A percentile compares a stretch with the other conserved stretches of the same genome.
Evolutionary conservation across 2,329 filamentous ascomycete genomes (phyloP).

Genomic region (Beauveria scarabaeidicola): DNA sequence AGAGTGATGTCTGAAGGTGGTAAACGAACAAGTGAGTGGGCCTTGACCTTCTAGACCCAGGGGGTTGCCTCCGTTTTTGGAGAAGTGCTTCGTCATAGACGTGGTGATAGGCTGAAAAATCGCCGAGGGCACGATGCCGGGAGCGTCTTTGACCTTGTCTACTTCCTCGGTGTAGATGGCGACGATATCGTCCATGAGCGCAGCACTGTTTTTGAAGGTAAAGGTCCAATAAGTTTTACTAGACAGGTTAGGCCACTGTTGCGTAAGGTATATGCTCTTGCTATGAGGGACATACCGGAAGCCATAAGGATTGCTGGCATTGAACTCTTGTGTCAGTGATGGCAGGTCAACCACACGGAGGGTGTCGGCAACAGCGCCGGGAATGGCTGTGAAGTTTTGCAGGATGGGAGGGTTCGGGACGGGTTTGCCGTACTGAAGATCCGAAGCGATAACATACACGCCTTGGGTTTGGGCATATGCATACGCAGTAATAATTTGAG

Average conservation of each 20-base stretch:
- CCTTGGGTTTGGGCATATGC: slow-evolving; percentile 15
- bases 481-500: slow-evolving; percentile 18
- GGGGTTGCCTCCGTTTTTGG: slow-evolving; percentile 25
- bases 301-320: slow-evolving; percentile 17
- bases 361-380: slow-evolving; percentile 15
- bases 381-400: slow-evolving; percentile 16
- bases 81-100: slow-evolving; percentile 25
- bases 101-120: slow-evolving; percentile 34
- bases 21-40: slow-evolving; percentile 16
- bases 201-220: slow-evolving; percentile 14
- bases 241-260: neutral
- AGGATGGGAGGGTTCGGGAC: slow-evolving; percentile 15
- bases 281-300: slow-evolving; percentile 15
- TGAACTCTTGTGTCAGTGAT: slow-evolving; percentile 16
- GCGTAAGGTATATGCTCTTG: neutral
- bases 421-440: slow-evolving; percentile 16
- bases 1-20: neutral
- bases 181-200: slow-evolving; percentile 17
- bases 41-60: slow-evolving; percentile 21
- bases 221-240: slow-evolving; percentile 19
- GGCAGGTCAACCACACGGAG: slow-evolving; percentile 15
- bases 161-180: slow-evolving; percentile 18
- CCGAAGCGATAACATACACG: slow-evolving; percentile 14
- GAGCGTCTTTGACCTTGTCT: slow-evolving; percentile 14
- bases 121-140: slow-evolving; percentile 20